Percentiles rank a stretch among this genome's conserved stretches.
Conservation (phyloP, 1,284 basidiomycete genomes). For the Sanghuangporus sanghuang region DNA sequence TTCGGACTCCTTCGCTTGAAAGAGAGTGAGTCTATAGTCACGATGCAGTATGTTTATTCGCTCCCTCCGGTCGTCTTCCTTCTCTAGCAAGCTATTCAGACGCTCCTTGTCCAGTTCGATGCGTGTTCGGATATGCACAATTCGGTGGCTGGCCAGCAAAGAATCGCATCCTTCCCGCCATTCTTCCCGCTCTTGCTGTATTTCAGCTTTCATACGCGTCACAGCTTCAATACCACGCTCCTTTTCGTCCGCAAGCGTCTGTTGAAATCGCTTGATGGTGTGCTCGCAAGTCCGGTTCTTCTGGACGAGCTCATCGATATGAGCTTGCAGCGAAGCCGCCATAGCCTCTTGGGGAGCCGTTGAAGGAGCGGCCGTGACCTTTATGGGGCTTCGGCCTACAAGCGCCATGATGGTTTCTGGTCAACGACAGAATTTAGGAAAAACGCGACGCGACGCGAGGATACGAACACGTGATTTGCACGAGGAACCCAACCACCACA, state of each 20-base stretch:
- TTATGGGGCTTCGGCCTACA: slow-evolving; percentile 12
- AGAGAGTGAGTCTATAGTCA: slow-evolving; percentile 59
- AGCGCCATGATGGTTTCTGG: slow-evolving; percentile 14
- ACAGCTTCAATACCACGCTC: slow-evolving; percentile 40
- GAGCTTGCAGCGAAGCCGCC: slow-evolving; percentile 49
- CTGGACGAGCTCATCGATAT: slow-evolving; percentile 64
- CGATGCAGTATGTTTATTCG: slow-evolving; percentile 50
- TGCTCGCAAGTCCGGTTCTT: slow-evolving; percentile 58
- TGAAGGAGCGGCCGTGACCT: slow-evolving; percentile 20
- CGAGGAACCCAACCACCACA: background rate
- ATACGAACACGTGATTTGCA: slow-evolving; percentile 3
- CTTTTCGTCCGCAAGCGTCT: slow-evolving; percentile 40
- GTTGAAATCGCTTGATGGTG: slow-evolving; percentile 45
- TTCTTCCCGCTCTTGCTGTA: slow-evolving; percentile 45
- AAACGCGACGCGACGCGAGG: background rate
- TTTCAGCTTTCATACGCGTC: slow-evolving; percentile 39
- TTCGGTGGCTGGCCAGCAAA: slow-evolving; percentile 54
- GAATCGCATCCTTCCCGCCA: slow-evolving; percentile 60
- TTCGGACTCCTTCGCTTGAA: slow-evolving; percentile 55
- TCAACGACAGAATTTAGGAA: background rate
- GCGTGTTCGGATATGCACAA: slow-evolving; percentile 53
- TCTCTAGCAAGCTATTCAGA: slow-evolving; percentile 42
- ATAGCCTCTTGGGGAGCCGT: slow-evolving; percentile 45
- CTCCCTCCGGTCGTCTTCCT: slow-evolving; percentile 47
- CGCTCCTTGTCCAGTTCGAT: slow-evolving; percentile 50